These are phyloP conservation scores for Cercospora janseana DNA, from an alignment of 2,329 filamentous ascomycete species.

Conservation along the genomic window DNA sequence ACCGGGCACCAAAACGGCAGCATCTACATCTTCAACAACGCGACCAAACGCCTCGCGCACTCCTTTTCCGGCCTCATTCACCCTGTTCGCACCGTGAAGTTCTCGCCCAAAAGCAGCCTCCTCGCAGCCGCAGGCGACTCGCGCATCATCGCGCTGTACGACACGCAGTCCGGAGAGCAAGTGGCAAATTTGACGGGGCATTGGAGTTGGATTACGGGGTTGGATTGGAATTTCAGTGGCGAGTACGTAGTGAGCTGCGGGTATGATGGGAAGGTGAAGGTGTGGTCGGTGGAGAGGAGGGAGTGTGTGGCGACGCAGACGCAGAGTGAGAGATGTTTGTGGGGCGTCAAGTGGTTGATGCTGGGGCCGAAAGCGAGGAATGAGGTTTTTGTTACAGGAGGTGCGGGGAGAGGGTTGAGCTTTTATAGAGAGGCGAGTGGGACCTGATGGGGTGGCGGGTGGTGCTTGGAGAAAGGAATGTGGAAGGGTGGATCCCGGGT, in stretches of 20 bases:
- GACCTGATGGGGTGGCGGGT: slow-evolving; percentile 41
- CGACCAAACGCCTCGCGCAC: slow-evolving; percentile 78
- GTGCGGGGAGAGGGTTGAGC: slow-evolving; percentile 70
- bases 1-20: slow-evolving; percentile 90
- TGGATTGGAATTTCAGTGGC: slow-evolving; percentile 91
- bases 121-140: slow-evolving; percentile 90
- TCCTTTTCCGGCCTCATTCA: slow-evolving; percentile 87
- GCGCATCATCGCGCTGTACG: slow-evolving; percentile 84
- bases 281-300: slow-evolving; percentile 85
- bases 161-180: slow-evolving; percentile 88
- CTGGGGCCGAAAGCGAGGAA: slow-evolving; percentile 57
- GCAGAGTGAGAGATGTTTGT: slow-evolving; percentile 78
- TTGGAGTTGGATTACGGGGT: slow-evolving; percentile 80
- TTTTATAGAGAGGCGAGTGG: slow-evolving; percentile 86
- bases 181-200: slow-evolving; percentile 80
- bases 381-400: slow-evolving; percentile 75
- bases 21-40: slow-evolving; percentile 93
- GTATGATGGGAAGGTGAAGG: slow-evolving; percentile 91
- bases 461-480: not conserved
- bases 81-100: slow-evolving; percentile 79
- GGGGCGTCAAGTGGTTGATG: slow-evolving; percentile 80
- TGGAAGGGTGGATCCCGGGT: not conserved
- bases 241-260: slow-evolving; percentile 82
- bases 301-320: slow-evolving; percentile 90
- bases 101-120: slow-evolving; percentile 80